Evolutionary conservation across 2,329 filamentous ascomycete genomes (phyloP).

Genomic region (Cladosporium sp.): DNA sequence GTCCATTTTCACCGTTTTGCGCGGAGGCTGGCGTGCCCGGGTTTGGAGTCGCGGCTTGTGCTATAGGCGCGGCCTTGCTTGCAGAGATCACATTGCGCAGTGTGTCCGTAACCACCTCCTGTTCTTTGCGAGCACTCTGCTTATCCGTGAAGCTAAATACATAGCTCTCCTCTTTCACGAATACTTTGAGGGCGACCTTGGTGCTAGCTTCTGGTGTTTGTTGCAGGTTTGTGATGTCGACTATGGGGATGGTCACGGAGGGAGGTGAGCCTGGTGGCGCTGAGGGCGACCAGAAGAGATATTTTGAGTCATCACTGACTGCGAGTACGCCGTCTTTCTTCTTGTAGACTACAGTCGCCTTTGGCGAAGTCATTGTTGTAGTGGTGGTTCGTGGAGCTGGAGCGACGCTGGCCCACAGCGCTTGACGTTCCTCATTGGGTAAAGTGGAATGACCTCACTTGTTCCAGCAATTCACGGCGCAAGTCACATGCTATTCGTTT

Average conservation of each 20-base stretch:
- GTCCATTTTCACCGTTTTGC: constrained; percentile 23
- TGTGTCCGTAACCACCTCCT: constrained; percentile 77
- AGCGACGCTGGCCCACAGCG: neutral
- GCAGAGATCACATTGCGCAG: constrained; percentile 74
- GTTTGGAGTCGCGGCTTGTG: constrained; percentile 16
- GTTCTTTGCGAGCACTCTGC: constrained; percentile 71
- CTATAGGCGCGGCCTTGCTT: constrained; percentile 49
- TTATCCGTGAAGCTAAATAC: constrained; percentile 86
- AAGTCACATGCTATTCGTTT: too few relatives aligned
- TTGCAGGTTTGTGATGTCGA: constrained; percentile 85
- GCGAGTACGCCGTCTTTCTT: constrained; percentile 88
- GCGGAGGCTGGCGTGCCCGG: constrained; percentile 20
- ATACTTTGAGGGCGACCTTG: constrained; percentile 92
- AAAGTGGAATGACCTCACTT: neutral
- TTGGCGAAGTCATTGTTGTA: constrained; percentile 32
- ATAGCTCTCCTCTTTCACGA: constrained; percentile 72
- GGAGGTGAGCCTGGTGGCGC: constrained; percentile 58
- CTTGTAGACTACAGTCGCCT: constrained; percentile 75
- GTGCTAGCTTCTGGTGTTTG: constrained; percentile 84
- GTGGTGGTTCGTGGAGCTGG: constrained; percentile 3
- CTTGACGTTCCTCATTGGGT: constrained; percentile 5
- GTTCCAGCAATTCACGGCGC: neutral
- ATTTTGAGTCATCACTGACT: constrained; percentile 67
- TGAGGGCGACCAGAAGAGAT: constrained; percentile 76
- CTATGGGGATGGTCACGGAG: constrained; percentile 64